Percentiles rank a stretch among this genome's conserved stretches.
Conservation (phyloP, 2,329 filamentous ascomycete genomes). For the Dactylellina drechsleri region DNA sequence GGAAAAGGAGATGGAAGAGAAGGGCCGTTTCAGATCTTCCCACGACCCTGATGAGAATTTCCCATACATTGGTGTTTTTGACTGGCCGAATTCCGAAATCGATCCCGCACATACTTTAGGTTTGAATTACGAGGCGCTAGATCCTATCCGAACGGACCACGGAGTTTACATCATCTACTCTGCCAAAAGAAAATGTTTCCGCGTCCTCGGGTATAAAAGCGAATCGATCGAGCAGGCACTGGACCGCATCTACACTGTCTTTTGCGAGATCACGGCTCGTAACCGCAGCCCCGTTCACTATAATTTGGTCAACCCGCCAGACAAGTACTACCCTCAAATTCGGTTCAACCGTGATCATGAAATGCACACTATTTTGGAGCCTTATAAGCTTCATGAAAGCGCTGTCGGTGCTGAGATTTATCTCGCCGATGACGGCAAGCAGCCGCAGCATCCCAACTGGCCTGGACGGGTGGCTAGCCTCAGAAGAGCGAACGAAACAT, state of each 20-base stretch:
- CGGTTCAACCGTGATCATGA: slow-evolving; percentile 50
- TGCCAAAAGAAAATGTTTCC: slow-evolving; percentile 51
- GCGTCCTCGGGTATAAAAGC: slow-evolving; percentile 55
- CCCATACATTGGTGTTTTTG: slow-evolving; percentile 54
- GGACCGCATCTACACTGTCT: slow-evolving; percentile 56
- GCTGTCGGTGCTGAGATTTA: slow-evolving; percentile 49
- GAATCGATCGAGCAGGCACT: slow-evolving; percentile 55
- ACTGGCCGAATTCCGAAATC: slow-evolving; percentile 56
- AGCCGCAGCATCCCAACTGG: slow-evolving; percentile 50
- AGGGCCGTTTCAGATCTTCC: slow-evolving; percentile 35
- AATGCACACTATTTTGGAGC: slow-evolving; percentile 54
- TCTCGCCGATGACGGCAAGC: slow-evolving; percentile 45
- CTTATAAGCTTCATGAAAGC: slow-evolving; percentile 44
- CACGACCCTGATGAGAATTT: slow-evolving; percentile 48
- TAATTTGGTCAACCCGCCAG: slow-evolving; percentile 54
- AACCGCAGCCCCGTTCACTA: slow-evolving; percentile 53
- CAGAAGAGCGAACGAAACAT: slow-evolving; percentile 55
- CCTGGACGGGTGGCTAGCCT: slow-evolving; percentile 32
- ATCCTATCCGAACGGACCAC: slow-evolving; percentile 57
- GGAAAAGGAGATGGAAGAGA: slow-evolving; percentile 44
- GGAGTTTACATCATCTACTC: slow-evolving; percentile 56
- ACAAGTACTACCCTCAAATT: slow-evolving; percentile 27
- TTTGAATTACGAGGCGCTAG: slow-evolving; percentile 55
- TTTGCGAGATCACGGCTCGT: slow-evolving; percentile 57
- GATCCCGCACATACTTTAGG: slow-evolving; percentile 55